phyloP scores from a whole-genome alignment of 2,329 filamentous ascomycete genomes.

The Coleophoma eucalyptorum region DNA sequence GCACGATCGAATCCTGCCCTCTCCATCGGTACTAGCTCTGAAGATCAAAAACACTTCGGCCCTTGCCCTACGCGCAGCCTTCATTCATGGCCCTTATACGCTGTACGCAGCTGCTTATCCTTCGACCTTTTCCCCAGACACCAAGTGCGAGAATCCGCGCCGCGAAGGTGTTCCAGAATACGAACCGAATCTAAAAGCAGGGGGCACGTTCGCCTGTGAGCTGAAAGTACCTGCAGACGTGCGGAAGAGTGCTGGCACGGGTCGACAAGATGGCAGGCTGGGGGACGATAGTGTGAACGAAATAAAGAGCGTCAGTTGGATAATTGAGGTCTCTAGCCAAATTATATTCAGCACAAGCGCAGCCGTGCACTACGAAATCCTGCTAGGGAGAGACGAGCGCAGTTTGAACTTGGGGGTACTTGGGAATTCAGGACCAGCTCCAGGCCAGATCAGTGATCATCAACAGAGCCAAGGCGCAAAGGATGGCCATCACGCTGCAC shows the following conservation, averaged over 20 bases:
- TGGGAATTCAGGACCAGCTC: slow-evolving; percentile 40
- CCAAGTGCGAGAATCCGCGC: slow-evolving; percentile 66
- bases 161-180: slow-evolving; percentile 81
- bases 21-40: slow-evolving; percentile 75
- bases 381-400: slow-evolving; percentile 82
- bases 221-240: slow-evolving; percentile 78
- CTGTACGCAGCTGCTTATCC: slow-evolving; percentile 86
- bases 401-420: slow-evolving; percentile 64
- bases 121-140: slow-evolving; percentile 76
- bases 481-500: slow-evolving; percentile 56
- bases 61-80: slow-evolving; percentile 87
- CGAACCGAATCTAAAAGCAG: slow-evolving; percentile 94
- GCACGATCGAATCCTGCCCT: slow-evolving; percentile 83
- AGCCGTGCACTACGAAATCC: slow-evolving; percentile 80
- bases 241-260: slow-evolving; percentile 55
- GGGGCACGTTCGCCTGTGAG: slow-evolving; percentile 78
- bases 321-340: slow-evolving; percentile 88
- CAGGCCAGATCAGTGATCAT: slow-evolving; percentile 74
- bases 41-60: slow-evolving; percentile 90
- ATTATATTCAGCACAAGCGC: slow-evolving; percentile 91
- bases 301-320: slow-evolving; percentile 68
- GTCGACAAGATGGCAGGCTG: slow-evolving; percentile 35
- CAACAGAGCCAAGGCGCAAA: slow-evolving; percentile 58
- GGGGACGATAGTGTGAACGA: slow-evolving; percentile 35
- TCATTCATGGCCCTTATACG: slow-evolving; percentile 93